Base-by-base conservation (phyloP, 2,329 filamentous ascomycete genomes). In the Colletotrichum sp. region DNA sequence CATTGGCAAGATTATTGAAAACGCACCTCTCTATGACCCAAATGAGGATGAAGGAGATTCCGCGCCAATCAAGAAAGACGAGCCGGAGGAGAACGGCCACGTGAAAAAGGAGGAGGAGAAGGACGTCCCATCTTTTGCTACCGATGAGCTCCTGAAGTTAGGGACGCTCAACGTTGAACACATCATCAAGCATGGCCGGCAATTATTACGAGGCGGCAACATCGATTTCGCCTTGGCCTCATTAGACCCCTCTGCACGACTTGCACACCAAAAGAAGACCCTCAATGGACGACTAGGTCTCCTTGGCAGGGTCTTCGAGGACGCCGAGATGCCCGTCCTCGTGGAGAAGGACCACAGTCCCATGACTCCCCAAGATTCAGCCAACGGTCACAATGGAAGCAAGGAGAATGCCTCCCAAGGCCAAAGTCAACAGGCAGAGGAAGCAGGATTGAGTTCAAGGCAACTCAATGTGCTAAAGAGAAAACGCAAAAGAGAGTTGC, bases 391-490 rank as follows among this genome's bases (percentile, higher is more conserved):
- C 39, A 82, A 82, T 16, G 73, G 81, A n/a, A 69, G 65, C 16
- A 82, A 81, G n/a, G 87, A 88, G 28, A 84, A 84, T 71, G 76
- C 84, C 32, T 78, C 75, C 59, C 77, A 83, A 62, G 82, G 82
- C 32, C 84, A 88, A 30, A 82, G 82, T 26, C 87, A 86, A 72
- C 79, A 85, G 59, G 70, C 88, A 4, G 94, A 95, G 77, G 94
- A 95, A 81, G 85, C 90, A 6, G 93, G 93, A 4, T 89, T 99
- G 68, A 99, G 97, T 86, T 96, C 97, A 76, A 92, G 97, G 57
- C 97, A 99, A 81, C 91, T 98, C 24, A 99, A 99, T 81, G 95
- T 97, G 68, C 87, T 99, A 12, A 99, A 99, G 85, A 92, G 97
- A 59, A 98, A 99, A 83, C 93, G 96, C 59, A 99, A 99, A 85